Conservation (phyloP, 2,329 filamentous ascomycete genomes). For the Penicillium glabrum region DNA sequence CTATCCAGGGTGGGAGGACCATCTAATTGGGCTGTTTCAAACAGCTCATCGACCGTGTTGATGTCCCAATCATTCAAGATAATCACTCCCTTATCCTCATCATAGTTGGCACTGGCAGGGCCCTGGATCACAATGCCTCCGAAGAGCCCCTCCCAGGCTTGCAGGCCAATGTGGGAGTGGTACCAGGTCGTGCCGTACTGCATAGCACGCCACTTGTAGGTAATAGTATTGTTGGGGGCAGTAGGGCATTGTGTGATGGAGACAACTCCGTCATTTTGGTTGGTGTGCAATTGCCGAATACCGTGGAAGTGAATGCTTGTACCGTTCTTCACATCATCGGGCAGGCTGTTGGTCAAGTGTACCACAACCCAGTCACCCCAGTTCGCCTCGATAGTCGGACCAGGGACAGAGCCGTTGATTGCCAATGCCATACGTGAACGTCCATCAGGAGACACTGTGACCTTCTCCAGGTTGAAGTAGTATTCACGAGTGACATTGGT, state of each 20-base stretch:
- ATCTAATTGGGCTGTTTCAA: constrained; percentile 13
- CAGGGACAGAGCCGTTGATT: constrained; percentile 64
- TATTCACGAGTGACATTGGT: not conserved
- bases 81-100: constrained; percentile 35
- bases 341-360: constrained; percentile 55
- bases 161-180: constrained; percentile 32
- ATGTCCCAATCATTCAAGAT: constrained; percentile 37
- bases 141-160: constrained; percentile 53
- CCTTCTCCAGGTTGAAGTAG: not conserved
- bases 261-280: constrained; percentile 23
- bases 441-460: not conserved
- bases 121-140: constrained; percentile 54
- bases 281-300: constrained; percentile 27
- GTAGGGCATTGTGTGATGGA: constrained; percentile 36
- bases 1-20: constrained; percentile 41
- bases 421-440: not conserved
- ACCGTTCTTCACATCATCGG: not conserved
- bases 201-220: constrained; percentile 32
- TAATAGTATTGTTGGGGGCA: constrained; percentile 32
- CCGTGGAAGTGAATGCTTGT: constrained; percentile 28
- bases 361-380: constrained; percentile 61
- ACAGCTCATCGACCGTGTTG: constrained; percentile 20
- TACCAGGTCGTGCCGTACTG: constrained; percentile 33
- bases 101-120: constrained; percentile 38
- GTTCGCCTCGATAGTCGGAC: constrained; percentile 64